Conservation (phyloP, 106 monocot species). For the Phalaenopsis equestris region DNA sequence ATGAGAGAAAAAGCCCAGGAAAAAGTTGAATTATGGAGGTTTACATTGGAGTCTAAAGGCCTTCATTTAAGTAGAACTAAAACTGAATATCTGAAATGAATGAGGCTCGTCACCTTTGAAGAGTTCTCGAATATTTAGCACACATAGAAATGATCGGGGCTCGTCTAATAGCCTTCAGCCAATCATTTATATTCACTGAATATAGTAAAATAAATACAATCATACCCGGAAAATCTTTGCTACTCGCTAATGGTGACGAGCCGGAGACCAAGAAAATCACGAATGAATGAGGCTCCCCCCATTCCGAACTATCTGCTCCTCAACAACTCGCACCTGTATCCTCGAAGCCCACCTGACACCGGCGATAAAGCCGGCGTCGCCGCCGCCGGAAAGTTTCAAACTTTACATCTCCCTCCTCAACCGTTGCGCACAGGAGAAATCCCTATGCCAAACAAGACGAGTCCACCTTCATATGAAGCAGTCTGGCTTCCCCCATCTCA, state of each 20-base stretch:
- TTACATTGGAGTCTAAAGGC: no score
- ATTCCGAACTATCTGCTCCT: background rate
- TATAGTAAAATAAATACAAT: no score
- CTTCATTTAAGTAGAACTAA: no score
- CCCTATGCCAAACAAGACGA: conserved; percentile 11
- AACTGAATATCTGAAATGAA: no score
- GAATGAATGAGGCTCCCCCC: background rate
- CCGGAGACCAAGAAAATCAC: background rate
- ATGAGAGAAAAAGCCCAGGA: no score
- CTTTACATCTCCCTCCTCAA: conserved; percentile 41
- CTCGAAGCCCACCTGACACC: conserved; percentile 53
- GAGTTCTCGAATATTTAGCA: no score
- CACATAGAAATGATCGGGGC: no score
- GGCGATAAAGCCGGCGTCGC: background rate
- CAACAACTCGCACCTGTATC: conserved; percentile 34
- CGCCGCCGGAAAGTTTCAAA: background rate
- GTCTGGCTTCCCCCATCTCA: conserved; percentile 50
- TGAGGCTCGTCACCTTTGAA: no score
- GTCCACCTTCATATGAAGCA: conserved; percentile 45
- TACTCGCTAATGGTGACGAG: background rate
- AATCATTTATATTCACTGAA: no score
- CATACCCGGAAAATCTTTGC: no score
- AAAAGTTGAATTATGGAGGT: no score
- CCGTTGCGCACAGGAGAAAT: conserved; percentile 29
- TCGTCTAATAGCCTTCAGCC: no score